These are phyloP conservation scores for Trichoderma koningiopsis DNA, from an alignment of 2,329 filamentous ascomycete genomes.

Conservation along the genomic window DNA sequence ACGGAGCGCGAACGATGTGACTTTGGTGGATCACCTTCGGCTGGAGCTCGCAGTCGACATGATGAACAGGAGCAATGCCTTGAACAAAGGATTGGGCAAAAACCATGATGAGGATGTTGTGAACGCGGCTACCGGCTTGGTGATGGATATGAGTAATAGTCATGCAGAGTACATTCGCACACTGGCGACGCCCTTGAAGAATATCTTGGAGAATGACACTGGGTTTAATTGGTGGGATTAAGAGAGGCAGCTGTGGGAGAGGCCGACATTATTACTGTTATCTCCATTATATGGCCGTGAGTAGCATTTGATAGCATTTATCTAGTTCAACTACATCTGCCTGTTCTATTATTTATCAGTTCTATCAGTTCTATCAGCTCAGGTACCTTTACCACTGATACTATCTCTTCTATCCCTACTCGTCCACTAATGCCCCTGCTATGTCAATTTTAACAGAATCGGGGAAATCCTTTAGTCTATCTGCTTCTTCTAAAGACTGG, in stretches of 20 bases:
- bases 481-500: background rate
- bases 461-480: background rate
- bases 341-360: too few species aligned
- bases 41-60: constrained; percentile 28
- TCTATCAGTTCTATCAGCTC: too few species aligned
- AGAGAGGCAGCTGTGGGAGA: background rate
- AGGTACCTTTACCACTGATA: too few species aligned
- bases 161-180: constrained; percentile 8
- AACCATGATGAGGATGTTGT: background rate
- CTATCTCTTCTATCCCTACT: too few species aligned
- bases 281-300: background rate
- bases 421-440: background rate
- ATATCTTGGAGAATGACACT: background rate
- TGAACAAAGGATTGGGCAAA: background rate
- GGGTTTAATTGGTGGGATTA: background rate
- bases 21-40: constrained; percentile 30
- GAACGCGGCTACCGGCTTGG: constrained; percentile 10
- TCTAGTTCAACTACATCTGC: too few species aligned
- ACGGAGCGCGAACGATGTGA: background rate
- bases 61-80: background rate
- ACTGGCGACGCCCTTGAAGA: background rate
- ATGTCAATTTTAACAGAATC: background rate
- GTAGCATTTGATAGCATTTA: too few species aligned
- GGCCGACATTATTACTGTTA: background rate
- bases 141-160: constrained; percentile 27